Evolutionary conservation across 2,329 filamentous ascomycete genomes (phyloP).

Genomic region (Penicillium thymicola): DNA sequence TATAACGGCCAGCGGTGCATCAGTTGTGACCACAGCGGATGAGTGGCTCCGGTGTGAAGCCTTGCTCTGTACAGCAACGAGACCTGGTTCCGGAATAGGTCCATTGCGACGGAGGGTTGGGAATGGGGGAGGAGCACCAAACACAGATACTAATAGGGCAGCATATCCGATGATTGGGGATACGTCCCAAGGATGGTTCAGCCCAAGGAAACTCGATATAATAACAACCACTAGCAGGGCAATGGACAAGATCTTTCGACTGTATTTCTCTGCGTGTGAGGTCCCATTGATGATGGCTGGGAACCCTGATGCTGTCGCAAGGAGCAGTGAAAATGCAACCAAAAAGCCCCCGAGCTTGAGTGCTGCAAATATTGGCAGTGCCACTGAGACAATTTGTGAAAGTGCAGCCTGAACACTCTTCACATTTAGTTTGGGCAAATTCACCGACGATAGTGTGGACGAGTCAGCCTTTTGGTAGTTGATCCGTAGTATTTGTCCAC

Average conservation of each 20-base stretch:
- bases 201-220: constrained; percentile 27
- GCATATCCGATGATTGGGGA: constrained; percentile 47
- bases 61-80: constrained; percentile 21
- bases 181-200: constrained; percentile 33
- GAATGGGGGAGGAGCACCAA: constrained; percentile 51
- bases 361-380: constrained; percentile 56
- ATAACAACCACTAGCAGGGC: constrained; percentile 24
- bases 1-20: constrained; percentile 29
- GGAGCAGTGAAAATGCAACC: constrained; percentile 51
- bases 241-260: constrained; percentile 29
- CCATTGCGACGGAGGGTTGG: constrained; percentile 18
- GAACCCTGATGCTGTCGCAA: constrained; percentile 47
- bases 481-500: constrained; percentile 23
- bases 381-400: constrained; percentile 41
- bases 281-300: constrained; percentile 23
- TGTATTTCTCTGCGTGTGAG: constrained; percentile 19
- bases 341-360: constrained; percentile 54
- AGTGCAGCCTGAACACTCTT: constrained; percentile 22
- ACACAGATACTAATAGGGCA: constrained; percentile 45
- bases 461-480: constrained; percentile 8
- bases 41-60: constrained; percentile 4
- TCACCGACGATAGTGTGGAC: constrained; percentile 4
- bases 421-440: constrained; percentile 18
- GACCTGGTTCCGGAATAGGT: constrained; percentile 20
- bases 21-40: constrained; percentile 17